A percentile compares a stretch with the other conserved stretches of the same genome.
These are phyloP conservation scores for Torrubiella hemipterigena DNA, from an alignment of 2,329 filamentous ascomycete species.

Conservation along the genomic window DNA sequence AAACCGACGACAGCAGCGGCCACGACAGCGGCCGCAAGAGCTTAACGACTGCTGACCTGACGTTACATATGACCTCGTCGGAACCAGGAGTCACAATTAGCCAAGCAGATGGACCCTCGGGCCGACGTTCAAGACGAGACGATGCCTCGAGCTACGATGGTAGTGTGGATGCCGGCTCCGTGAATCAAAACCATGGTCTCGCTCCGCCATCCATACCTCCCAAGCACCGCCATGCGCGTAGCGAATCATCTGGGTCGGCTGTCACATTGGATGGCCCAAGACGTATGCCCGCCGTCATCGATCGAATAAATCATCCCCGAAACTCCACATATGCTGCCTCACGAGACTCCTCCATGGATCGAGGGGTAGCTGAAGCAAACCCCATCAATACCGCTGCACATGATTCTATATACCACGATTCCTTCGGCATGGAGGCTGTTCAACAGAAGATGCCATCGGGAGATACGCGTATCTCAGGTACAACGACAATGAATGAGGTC, in stretches of 20 bases:
- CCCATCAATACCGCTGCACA: conserved; percentile 47
- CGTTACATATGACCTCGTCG: conserved; percentile 20
- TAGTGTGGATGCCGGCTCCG: conserved; percentile 25
- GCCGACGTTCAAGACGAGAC: conserved; percentile 24
- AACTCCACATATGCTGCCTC: conserved; percentile 32
- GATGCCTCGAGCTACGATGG: conserved; percentile 33
- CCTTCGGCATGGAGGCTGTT: conserved; percentile 35
- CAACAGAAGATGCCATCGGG: conserved; percentile 33
- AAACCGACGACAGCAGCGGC: conserved; percentile 29
- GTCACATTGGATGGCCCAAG: conserved; percentile 24
- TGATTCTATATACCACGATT: conserved; percentile 44
- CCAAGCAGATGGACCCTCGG: conserved; percentile 20
- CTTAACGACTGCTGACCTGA: conserved; percentile 29
- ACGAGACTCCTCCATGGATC: conserved; percentile 46
- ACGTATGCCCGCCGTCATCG: conserved; percentile 38
- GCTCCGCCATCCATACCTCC: conserved; percentile 17
- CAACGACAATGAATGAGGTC: conserved; percentile 39
- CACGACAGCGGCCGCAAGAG: conserved; percentile 26
- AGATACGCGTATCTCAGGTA: conserved; percentile 41
- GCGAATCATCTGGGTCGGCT: conserved; percentile 20
- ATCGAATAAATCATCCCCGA: conserved; percentile 38
- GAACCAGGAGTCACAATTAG: conserved; percentile 28
- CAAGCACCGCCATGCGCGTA: conserved; percentile 23
- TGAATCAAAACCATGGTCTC: conserved; percentile 28
- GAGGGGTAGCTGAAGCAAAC: conserved; percentile 43